Base-by-base conservation (phyloP, 2,329 filamentous ascomycete genomes). In the Tolypocladium ovalisporum region DNA sequence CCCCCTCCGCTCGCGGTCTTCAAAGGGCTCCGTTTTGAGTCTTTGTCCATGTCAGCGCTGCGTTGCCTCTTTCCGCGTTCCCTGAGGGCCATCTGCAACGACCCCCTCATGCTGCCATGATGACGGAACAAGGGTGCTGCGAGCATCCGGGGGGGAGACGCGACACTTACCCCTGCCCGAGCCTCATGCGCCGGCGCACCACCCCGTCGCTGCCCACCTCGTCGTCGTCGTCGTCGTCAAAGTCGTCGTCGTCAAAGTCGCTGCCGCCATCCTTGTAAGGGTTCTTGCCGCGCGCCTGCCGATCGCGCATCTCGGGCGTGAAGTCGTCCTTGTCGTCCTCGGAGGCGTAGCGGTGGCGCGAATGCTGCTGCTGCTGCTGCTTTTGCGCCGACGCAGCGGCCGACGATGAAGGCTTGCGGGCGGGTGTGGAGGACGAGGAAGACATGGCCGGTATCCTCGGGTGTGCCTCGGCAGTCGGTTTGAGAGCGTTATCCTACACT, bases 211-310 rank as follows among this genome's bases (percentile, higher is more conserved):
- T 36, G 34, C 24, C 54, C 29, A 17, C 49, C 13, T 63, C 66
- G 15, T 54, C 39, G 15, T 64, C 64, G 55, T 63, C 65, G 27
- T 63, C 61, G 10, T 67, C 62, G 55, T 63, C 65, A 27, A 62
- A 61, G 10, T 67, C 62, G n/a, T 63, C 67, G 57, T 67, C 63
- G 24, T 68, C 67, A 52, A 67, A 66, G 8, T 64, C 68, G 29
- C 57, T 58, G 22, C 47, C 58, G 32, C 58, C 58, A 36, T 37
- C 59, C 49, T 68, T 63, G 64, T 81, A 81, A 1, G 79, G 79
- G 60, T 84, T 76, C 64, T 83, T 83, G 55, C 82, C 81, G 44
- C 82, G 74, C 5, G 82, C 79, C 67, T 85, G 82, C 7, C 75
- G 75, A 66, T 85, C 81, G 63, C 80, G 79, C 79, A 81, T 81